A percentile compares a stretch with the other conserved stretches of the same genome.
Evolutionary conservation across 768 basidiomycete species (phyloP).

Genomic region (Serendipita sp.): DNA sequence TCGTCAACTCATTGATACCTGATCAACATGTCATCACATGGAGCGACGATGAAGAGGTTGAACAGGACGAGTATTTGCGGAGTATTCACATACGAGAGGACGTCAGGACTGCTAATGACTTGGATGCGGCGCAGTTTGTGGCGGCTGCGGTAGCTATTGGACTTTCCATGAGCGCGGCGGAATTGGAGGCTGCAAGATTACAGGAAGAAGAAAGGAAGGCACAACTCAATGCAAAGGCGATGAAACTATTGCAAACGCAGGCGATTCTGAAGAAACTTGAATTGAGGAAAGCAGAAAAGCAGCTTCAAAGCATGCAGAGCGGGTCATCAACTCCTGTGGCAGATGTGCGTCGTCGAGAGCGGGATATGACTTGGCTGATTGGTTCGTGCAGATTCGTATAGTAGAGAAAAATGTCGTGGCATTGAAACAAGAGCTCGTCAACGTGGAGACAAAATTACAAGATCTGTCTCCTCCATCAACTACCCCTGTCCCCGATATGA

Average conservation of each 20-base stretch:
- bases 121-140: background rate
- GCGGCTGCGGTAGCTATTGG: background rate
- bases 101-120: background rate
- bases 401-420: too few species aligned
- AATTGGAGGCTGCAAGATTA: constrained; percentile 1
- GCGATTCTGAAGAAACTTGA: background rate
- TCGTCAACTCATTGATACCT: background rate
- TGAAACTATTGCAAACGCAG: background rate
- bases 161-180: background rate
- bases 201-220: constrained; percentile 6
- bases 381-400: too few species aligned
- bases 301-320: background rate
- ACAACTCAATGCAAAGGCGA: constrained; percentile 1
- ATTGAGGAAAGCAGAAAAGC: background rate
- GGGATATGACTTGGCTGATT: too few species aligned
- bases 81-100: background rate
- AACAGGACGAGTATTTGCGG: background rate
- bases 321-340: background rate
- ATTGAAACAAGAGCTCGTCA: too few species aligned
- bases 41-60: background rate
- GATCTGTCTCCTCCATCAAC: too few species aligned
- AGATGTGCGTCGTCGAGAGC: background rate
- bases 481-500: too few species aligned
- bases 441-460: too few species aligned
- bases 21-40: background rate